phyloP scores from a whole-genome alignment of 129 eudicot species.

The Sambucus nigra region DNA sequence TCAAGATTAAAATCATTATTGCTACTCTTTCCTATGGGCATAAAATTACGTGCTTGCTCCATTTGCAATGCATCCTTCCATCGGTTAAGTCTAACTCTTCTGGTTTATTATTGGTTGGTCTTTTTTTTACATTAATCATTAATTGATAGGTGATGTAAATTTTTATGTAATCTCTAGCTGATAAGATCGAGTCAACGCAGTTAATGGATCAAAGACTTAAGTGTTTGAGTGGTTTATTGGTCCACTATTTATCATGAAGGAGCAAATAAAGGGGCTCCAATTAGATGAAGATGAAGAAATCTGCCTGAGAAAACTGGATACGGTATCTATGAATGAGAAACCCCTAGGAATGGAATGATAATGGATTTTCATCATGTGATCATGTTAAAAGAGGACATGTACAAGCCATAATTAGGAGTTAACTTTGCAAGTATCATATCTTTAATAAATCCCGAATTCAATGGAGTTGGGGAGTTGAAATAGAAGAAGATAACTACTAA shows the following conservation, averaged over 20 bases:
- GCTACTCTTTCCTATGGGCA: no score
- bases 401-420: conserved; percentile 89
- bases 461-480: no score
- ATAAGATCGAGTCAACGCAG: conserved; percentile 47
- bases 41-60: no score
- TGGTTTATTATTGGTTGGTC: conserved; percentile 67
- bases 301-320: conserved; percentile 49
- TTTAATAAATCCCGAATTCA: background rate
- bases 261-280: conserved; percentile 63
- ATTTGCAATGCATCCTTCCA: conserved; percentile 65
- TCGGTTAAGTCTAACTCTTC: conserved; percentile 76
- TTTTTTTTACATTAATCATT: background rate
- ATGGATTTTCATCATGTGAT: conserved; percentile 61
- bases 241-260: conserved; percentile 81
- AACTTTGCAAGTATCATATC: background rate
- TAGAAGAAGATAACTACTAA: no score
- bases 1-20: no score
- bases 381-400: conserved; percentile 69
- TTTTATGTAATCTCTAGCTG: conserved; percentile 31
- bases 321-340: conserved; percentile 50
- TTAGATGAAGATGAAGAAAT: conserved; percentile 50
- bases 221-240: conserved; percentile 77
- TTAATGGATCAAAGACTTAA: conserved; percentile 60
- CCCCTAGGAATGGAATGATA: conserved; percentile 76
- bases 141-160: background rate